Conservation (phyloP, 192 early-diverging fungal genomes). For the Geranomyces michiganensis region DNA sequence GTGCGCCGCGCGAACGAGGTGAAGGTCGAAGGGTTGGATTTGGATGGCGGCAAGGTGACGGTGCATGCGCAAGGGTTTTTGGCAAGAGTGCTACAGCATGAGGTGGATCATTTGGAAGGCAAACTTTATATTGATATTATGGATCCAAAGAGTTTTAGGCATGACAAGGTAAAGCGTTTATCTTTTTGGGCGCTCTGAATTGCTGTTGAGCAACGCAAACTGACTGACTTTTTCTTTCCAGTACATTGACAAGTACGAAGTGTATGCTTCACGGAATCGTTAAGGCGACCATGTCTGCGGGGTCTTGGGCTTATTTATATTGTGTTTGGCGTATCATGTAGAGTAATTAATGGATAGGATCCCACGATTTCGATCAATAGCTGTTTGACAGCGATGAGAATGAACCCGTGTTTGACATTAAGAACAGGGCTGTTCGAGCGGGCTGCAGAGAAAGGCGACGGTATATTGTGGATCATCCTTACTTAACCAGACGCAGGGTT, state of each 20-base stretch:
- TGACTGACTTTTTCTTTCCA: too few relatives aligned
- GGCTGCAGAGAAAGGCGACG: too few relatives aligned
- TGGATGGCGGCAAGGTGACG: conserved; percentile 40
- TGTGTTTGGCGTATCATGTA: too few relatives aligned
- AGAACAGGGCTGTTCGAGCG: too few relatives aligned
- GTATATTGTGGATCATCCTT: too few relatives aligned
- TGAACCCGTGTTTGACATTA: too few relatives aligned
- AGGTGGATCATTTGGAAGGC: conserved; percentile 57
- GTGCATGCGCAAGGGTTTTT: conserved; percentile 31
- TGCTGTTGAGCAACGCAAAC: background rate
- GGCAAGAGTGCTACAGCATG: conserved; percentile 55
- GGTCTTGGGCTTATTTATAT: too few relatives aligned
- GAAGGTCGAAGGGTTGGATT: conserved; percentile 38
- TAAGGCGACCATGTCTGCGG: background rate
- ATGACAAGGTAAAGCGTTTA: conserved; percentile 48
- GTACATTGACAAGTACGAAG: conserved; percentile 39
- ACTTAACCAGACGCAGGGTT: too few relatives aligned
- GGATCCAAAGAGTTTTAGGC: conserved; percentile 46
- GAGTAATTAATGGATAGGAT: too few relatives aligned
- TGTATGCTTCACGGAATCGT: background rate
- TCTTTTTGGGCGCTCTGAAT: too few relatives aligned
- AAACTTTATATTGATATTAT: conserved; percentile 45
- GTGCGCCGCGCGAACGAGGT: conserved; percentile 43
- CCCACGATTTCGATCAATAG: too few relatives aligned
- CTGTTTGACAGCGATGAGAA: too few relatives aligned